Percentiles rank a stretch among this genome's conserved stretches.
Conservation (phyloP, 768 basidiomycete genomes). For the Cytidiella melzeri region DNA sequence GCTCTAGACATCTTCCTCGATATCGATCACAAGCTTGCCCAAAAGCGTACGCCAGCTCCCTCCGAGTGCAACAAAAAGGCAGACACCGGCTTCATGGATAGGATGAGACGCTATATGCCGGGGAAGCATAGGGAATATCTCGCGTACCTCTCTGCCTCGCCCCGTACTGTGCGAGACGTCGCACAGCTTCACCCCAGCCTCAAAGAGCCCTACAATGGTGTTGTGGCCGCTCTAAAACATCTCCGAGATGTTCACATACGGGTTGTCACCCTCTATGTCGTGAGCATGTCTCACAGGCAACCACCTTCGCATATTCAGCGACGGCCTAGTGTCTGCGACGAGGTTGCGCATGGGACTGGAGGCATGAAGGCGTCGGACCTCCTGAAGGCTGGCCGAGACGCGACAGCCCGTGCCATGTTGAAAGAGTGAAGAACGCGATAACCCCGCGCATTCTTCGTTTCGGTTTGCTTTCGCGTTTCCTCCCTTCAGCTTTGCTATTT, state of each 20-base stretch:
- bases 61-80: constrained; percentile 59
- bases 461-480: not conserved
- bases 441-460: not conserved
- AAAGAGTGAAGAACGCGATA: constrained; percentile 16
- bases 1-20: constrained; percentile 82
- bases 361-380: constrained; percentile 79
- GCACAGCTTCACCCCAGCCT: constrained; percentile 52
- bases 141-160: constrained; percentile 50
- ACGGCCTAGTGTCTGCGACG: constrained; percentile 22
- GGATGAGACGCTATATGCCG: constrained; percentile 96
- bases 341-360: constrained; percentile 77
- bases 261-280: constrained; percentile 81
- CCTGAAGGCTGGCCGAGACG: constrained; percentile 86
- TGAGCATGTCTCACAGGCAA: constrained; percentile 69
- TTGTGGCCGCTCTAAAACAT: constrained; percentile 71
- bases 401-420: constrained; percentile 63
- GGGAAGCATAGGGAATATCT: constrained; percentile 86
- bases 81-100: constrained; percentile 79
- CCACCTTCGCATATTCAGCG: constrained; percentile 34
- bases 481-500: constrained; percentile 2
- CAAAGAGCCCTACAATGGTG: constrained; percentile 72
- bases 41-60: constrained; percentile 61
- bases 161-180: constrained; percentile 57
- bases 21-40: constrained; percentile 79
- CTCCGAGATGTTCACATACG: constrained; percentile 88